Evolutionary conservation across 2,329 filamentous ascomycete genomes (phyloP), one percentile per base, ranked within the genome.

Genomic region (Hirsutella thompsonii): DNA sequence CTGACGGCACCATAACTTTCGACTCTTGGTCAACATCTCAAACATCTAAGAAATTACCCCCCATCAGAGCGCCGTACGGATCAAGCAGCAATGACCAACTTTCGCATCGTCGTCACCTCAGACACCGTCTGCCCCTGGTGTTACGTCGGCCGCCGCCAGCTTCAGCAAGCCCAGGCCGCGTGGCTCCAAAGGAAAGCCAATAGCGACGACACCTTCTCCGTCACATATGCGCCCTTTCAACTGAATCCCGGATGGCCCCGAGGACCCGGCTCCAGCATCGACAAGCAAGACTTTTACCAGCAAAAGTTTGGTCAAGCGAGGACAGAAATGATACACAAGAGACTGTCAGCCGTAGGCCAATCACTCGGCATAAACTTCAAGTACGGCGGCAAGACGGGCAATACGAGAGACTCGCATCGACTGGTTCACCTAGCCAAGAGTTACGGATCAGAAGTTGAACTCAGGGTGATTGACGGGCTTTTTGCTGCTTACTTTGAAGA

Each of bases 221-320:
- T 72, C 37, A 60, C 56, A 20, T 72, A 67, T 49, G 61, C 59
- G 8, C 69, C 70, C 0, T 70, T 63, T 41, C 60, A 71, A 44
- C 60, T 72, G 1, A 54, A 55, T 35, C 65, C 66, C 0, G 47
- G 57, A 6, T 51, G 55, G 30, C 55, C 58, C 4, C 45, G 47
- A 3, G 57, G 57, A 1, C 53, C 57, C 1, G 47, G 42, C 1
- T 50, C 49, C 3, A 59, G 57, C 47, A 58, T 54, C 36, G 52
- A 61, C 36, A 68, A 68, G 50, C 40, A 52, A 16, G 46, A 55
- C 16, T 60, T 61, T 36, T 66, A 66, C 49, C 40, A 46, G 30
- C 47, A 59, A 35, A 48, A 55, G 36, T 90, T 92, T 56, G 85
- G 87, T 39, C 62, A 70, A 16, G 74, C 79, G 37, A 73, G 81